Evolutionary conservation across 2,329 filamentous ascomycete species (phyloP).

Genomic region (Helotiales sp.): DNA sequence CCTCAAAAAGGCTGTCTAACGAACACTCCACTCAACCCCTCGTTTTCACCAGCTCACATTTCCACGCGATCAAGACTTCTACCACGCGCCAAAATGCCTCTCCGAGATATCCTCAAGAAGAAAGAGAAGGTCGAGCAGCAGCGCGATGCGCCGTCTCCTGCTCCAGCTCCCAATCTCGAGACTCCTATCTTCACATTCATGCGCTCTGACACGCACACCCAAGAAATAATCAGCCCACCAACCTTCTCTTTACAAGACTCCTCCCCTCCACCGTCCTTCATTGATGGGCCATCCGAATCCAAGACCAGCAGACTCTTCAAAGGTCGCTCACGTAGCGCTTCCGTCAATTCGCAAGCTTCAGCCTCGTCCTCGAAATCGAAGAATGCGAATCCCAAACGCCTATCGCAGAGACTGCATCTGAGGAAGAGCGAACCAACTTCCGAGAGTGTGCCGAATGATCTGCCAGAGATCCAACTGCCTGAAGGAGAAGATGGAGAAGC

Average conservation of each 20-base stretch:
- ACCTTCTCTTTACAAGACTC: constrained; percentile 48
- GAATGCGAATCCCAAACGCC: constrained; percentile 45
- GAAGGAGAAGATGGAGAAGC: constrained; percentile 51
- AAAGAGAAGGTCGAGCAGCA: constrained; percentile 56
- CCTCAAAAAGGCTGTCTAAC: constrained; percentile 22
- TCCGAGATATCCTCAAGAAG: constrained; percentile 66
- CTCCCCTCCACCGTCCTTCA: constrained; percentile 26
- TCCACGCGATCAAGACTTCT: not conserved
- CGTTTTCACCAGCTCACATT: not conserved
- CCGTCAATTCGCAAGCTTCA: constrained; percentile 52
- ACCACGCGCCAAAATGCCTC: constrained; percentile 53
- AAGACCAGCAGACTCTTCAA: constrained; percentile 43
- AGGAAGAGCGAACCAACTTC: constrained; percentile 64
- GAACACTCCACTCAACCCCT: constrained; percentile 7
- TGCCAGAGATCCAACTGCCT: constrained; percentile 72
- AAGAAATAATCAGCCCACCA: constrained; percentile 80
- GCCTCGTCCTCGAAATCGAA: constrained; percentile 32
- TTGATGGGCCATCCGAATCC: constrained; percentile 30
- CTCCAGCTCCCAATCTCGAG: constrained; percentile 39
- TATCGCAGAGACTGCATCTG: constrained; percentile 76
- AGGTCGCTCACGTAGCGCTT: constrained; percentile 47
- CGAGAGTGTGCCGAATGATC: constrained; percentile 75
- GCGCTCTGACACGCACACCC: constrained; percentile 80
- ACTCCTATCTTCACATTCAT: constrained; percentile 73
- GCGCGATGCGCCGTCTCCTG: constrained; percentile 26